Conservation (phyloP, 2,329 filamentous ascomycete genomes). For the Chaetothyriales sp. region DNA sequence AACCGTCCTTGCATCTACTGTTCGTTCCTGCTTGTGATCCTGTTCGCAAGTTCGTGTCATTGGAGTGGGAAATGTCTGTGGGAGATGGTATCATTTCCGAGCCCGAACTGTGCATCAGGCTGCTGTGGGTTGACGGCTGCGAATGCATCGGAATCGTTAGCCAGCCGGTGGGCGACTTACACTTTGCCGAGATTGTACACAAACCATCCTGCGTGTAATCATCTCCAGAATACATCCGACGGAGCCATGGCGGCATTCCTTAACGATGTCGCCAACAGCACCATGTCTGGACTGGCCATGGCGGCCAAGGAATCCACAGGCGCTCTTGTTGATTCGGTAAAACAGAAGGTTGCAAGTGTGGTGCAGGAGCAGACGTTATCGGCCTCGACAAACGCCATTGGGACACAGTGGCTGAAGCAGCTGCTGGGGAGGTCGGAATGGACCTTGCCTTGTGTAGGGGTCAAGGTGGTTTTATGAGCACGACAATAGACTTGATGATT, state of each 20-base stretch:
- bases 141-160: neutral
- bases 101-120: neutral
- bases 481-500: neutral
- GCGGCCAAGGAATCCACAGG: constrained; percentile 34
- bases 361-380: neutral
- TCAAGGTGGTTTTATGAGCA: constrained; percentile 35
- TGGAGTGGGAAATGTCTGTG: constrained; percentile 60
- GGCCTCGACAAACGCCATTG: constrained; percentile 39
- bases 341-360: constrained; percentile 29
- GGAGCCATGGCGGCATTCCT: constrained; percentile 25
- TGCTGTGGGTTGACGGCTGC: neutral
- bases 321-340: constrained; percentile 38
- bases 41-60: constrained; percentile 82
- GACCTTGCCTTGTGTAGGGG: constrained; percentile 79
- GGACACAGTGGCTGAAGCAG: constrained; percentile 73
- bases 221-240: constrained; percentile 1
- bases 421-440: constrained; percentile 72
- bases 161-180: neutral
- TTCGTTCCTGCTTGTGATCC: constrained; percentile 83
- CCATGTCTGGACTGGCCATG: constrained; percentile 50
- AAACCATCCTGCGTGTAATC: neutral
- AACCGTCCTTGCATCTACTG: constrained; percentile 97
- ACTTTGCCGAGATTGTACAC: neutral
- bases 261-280: constrained; percentile 47
- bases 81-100: neutral